Percentiles rank a stretch among this genome's conserved stretches.
These are phyloP conservation scores for Macrophomina phaseolina DNA, from an alignment of 2,329 filamentous ascomycete species.

Conservation along the genomic window DNA sequence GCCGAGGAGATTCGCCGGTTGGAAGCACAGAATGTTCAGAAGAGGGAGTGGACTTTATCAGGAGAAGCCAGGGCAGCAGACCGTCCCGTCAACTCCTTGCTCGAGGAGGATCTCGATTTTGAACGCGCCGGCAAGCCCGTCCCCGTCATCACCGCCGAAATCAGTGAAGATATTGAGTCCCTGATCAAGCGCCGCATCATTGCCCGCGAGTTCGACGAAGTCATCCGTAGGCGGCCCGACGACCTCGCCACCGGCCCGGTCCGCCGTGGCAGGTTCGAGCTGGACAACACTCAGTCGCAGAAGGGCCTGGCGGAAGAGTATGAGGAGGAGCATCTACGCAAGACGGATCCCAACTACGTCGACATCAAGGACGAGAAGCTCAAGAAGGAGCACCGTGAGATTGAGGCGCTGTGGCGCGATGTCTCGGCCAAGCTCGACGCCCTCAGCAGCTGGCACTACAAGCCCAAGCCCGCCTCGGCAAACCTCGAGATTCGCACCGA, in stretches of 20 bases:
- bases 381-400: slow-evolving; percentile 80
- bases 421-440: slow-evolving; percentile 82
- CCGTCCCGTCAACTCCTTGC: slow-evolving; percentile 85
- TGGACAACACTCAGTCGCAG: slow-evolving; percentile 86
- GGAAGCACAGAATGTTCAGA: slow-evolving; percentile 86
- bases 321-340: slow-evolving; percentile 86
- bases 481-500: slow-evolving; percentile 86
- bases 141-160: slow-evolving; percentile 88
- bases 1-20: slow-evolving; percentile 89
- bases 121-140: slow-evolving; percentile 94
- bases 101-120: slow-evolving; percentile 95
- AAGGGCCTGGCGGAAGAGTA: slow-evolving; percentile 91
- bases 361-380: slow-evolving; percentile 83
- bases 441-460: slow-evolving; percentile 93
- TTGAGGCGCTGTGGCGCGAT: slow-evolving; percentile 81
- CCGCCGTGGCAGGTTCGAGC: slow-evolving; percentile 75
- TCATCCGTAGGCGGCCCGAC: slow-evolving; percentile 80
- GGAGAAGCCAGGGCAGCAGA: slow-evolving; percentile 86
- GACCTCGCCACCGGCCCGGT: slow-evolving; percentile 66
- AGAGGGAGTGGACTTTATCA: slow-evolving; percentile 86
- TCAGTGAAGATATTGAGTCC: slow-evolving; percentile 89
- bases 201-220: slow-evolving; percentile 89
- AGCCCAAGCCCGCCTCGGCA: slow-evolving; percentile 82
- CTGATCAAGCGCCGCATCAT: slow-evolving; percentile 94
- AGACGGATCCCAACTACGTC: slow-evolving; percentile 78